Conservation (phyloP, 768 basidiomycete genomes). For the Hericium erinaceus region DNA sequence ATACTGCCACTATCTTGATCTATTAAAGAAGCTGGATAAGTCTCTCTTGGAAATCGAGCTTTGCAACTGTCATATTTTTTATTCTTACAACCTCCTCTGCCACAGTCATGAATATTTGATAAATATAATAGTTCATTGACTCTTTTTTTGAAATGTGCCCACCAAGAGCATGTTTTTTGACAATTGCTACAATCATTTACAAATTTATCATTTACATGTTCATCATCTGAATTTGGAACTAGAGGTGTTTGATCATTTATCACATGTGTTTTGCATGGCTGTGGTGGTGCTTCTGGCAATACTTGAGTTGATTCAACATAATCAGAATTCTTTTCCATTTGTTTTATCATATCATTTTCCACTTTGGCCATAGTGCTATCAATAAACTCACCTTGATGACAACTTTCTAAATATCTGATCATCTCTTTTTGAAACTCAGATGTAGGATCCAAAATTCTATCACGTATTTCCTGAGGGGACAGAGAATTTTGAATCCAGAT, state of each 20-base stretch:
- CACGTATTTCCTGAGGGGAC: constrained; percentile 12
- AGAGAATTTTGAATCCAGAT: constrained; percentile 9
- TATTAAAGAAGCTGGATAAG: constrained; percentile 17
- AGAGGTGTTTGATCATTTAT: too few species aligned
- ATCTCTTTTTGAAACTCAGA: constrained; percentile 8
- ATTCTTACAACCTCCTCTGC: constrained; percentile 21
- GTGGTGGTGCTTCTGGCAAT: too few species aligned
- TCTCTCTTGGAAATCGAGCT: constrained; percentile 27
- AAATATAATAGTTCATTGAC: constrained; percentile 5
- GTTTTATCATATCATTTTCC: background rate
- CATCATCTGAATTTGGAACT: too few species aligned
- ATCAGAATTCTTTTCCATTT: too few species aligned
- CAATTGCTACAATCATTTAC: background rate
- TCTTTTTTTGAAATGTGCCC: background rate
- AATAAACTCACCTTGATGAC: constrained; percentile 11
- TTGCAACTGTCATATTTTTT: constrained; percentile 22
- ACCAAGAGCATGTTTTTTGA: background rate
- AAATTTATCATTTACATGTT: too few species aligned
- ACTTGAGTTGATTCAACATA: too few species aligned
- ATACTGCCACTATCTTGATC: constrained; percentile 21
- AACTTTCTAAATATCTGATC: constrained; percentile 7
- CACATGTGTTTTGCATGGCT: too few species aligned
- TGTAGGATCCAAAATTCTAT: constrained; percentile 3
- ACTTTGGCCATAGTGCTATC: constrained; percentile 1
- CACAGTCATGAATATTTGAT: constrained; percentile 2